phyloP scores from a whole-genome alignment of 345 rosid genomes.

The Citrus sp. region DNA sequence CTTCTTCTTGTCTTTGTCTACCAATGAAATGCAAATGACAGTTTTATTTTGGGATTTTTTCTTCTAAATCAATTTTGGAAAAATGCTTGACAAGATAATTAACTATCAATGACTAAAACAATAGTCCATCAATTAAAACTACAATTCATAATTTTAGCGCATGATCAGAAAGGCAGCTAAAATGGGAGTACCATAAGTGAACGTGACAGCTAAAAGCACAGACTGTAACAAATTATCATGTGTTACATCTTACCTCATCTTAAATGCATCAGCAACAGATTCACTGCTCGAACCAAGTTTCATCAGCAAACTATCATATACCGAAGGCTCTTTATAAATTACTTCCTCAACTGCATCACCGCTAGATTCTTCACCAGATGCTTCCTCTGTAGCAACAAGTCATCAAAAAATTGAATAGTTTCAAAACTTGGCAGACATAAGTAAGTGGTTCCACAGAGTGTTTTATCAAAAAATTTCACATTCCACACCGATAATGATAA shows the following conservation, averaged over 20 bases:
- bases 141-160: neutral
- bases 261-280: conserved; percentile 39
- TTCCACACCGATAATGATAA: neutral
- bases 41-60: neutral
- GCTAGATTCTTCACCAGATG: conserved; percentile 22
- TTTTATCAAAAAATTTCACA: neutral
- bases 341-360: conserved; percentile 29
- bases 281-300: conserved; percentile 48
- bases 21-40: neutral
- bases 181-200: neutral
- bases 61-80: neutral
- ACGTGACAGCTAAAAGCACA: neutral
- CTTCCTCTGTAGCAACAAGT: conserved; percentile 23
- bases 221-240: neutral
- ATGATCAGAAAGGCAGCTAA: neutral
- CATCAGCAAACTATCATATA: conserved; percentile 43
- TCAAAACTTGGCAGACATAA: neutral
- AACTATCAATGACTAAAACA: neutral
- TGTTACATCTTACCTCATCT: conserved; percentile 41
- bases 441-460: neutral
- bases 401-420: conserved; percentile 2
- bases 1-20: conserved; percentile 58
- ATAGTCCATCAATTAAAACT: neutral
- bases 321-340: conserved; percentile 38
- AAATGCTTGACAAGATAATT: neutral